These are phyloP conservation scores for Acer yangbiense DNA, from an alignment of 345 rosid species.

Conservation along the genomic window DNA sequence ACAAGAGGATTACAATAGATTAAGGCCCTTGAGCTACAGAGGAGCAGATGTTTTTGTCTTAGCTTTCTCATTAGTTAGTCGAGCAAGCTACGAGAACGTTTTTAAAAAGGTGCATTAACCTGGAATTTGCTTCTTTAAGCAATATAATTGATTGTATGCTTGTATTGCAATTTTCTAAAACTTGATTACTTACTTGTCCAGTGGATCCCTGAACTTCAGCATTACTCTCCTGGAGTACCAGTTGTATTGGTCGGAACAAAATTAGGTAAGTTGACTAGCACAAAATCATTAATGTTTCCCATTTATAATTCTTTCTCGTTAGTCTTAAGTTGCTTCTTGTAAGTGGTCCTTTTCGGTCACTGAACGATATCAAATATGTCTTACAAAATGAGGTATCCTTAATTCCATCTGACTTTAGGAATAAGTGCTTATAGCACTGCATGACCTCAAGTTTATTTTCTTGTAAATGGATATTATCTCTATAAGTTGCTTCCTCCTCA, in stretches of 20 bases:
- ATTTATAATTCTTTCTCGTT: neutral
- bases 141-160: neutral
- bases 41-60: conserved; percentile 95
- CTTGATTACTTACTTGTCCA: conserved; percentile 43
- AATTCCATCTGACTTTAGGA: neutral
- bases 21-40: conserved; percentile 98
- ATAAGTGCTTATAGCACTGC: neutral
- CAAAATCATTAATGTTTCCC: neutral
- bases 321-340: neutral
- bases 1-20: conserved; percentile 94
- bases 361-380: neutral
- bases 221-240: conserved; percentile 89
- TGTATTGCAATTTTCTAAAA: conserved; percentile 26
- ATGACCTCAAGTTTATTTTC: neutral
- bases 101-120: conserved; percentile 72
- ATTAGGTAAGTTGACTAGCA: conserved; percentile 55
- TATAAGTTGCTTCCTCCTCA: neutral
- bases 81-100: conserved; percentile 94
- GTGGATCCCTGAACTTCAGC: conserved; percentile 99
- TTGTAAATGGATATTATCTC: neutral
- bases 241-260: conserved; percentile 91
- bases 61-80: conserved; percentile 93
- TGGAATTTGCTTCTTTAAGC: neutral
- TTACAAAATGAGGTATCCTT: no score
- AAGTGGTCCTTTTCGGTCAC: neutral